These are phyloP conservation scores for Przewalskia tangutica DNA, from an alignment of 257 asterid species.

Conservation along the genomic window DNA sequence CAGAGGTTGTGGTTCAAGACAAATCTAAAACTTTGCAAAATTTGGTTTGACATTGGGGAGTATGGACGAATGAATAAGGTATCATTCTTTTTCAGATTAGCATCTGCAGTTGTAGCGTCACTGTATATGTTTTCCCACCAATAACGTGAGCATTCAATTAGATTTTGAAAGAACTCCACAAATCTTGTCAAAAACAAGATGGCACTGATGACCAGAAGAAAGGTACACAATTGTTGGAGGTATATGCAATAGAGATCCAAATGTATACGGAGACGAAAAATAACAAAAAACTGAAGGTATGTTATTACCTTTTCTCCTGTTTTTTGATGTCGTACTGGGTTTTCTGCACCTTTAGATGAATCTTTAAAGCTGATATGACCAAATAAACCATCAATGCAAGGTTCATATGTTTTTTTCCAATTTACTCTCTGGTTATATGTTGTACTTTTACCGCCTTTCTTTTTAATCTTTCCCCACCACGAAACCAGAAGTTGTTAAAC, in stretches of 20 bases:
- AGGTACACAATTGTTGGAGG: constrained; percentile 91
- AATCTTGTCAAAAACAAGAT: constrained; percentile 89
- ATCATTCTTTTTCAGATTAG: not conserved
- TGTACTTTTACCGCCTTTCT: not conserved
- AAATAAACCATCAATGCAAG: not conserved
- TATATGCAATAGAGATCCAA: constrained; percentile 95
- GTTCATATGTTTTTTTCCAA: not conserved
- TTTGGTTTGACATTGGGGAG: constrained; percentile 94
- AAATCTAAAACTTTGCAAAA: constrained; percentile 88
- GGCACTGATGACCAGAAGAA: constrained; percentile 95
- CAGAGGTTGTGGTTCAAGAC: constrained; percentile 98
- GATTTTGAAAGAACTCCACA: constrained; percentile 93
- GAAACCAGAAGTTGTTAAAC: not conserved
- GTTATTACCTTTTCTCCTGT: not conserved
- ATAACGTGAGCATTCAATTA: constrained; percentile 7
- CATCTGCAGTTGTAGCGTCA: not conserved
- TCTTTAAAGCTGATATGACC: not conserved
- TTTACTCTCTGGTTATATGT: not conserved
- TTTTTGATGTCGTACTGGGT: not conserved
- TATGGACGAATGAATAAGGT: constrained; percentile 92
- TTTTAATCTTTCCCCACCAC: not conserved
- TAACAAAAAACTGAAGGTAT: constrained; percentile 88
- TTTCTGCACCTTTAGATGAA: not conserved
- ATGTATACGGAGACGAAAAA: constrained; percentile 94
- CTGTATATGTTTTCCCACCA: not conserved